phyloP scores from a whole-genome alignment of 176 grass and related monocot genomes.

The Carex myosuroides region DNA sequence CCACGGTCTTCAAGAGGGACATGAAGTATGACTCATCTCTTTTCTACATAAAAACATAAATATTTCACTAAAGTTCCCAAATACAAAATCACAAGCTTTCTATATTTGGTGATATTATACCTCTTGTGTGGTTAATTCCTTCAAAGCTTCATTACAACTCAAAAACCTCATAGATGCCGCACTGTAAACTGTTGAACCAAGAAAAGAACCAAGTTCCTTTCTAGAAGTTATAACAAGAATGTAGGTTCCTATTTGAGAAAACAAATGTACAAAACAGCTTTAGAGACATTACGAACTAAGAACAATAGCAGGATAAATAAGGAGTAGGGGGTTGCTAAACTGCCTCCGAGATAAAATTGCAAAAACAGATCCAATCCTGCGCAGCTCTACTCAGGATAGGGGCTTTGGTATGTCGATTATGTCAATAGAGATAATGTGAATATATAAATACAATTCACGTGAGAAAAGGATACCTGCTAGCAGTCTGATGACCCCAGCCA shows the following conservation, averaged over 20 bases:
- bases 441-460: neutral
- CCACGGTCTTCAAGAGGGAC: slow-evolving; percentile 82
- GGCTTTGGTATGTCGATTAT: neutral
- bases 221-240: slow-evolving; percentile 80
- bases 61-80: slow-evolving; percentile 12
- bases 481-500: slow-evolving; percentile 40
- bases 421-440: neutral
- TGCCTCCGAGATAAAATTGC: neutral
- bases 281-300: neutral
- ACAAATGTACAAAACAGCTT: slow-evolving; percentile 16
- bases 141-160: slow-evolving; percentile 73
- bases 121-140: slow-evolving; percentile 81
- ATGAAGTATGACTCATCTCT: slow-evolving; percentile 93
- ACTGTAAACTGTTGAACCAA: slow-evolving; percentile 51
- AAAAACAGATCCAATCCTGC: neutral
- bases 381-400: neutral
- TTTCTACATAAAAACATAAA: slow-evolving; percentile 48
- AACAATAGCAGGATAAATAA: neutral
- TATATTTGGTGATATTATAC: slow-evolving; percentile 32
- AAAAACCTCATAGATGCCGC: slow-evolving; percentile 83
- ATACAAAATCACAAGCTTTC: neutral
- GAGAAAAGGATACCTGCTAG: slow-evolving; percentile 35
- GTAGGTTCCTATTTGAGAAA: slow-evolving; percentile 71
- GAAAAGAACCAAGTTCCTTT: slow-evolving; percentile 67
- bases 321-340: neutral